Percentiles rank a stretch among this genome's conserved stretches.
Conservation (phyloP, 2,329 filamentous ascomycete species). For the Botrytis sinoallii region DNA sequence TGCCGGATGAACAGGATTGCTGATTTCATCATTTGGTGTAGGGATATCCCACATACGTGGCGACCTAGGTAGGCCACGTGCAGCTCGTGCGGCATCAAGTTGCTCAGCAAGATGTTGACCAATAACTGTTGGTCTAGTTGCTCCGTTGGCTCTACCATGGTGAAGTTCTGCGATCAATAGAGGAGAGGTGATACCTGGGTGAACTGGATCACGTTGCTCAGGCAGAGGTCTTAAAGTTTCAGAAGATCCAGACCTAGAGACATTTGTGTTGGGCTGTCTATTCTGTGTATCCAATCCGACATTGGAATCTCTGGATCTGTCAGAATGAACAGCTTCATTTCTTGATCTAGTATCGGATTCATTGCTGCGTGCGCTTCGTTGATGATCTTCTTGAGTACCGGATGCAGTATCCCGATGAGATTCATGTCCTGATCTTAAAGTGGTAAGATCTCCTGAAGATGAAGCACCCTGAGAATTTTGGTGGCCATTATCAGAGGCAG, state of each 20-base stretch:
- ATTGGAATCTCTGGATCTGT: too few relatives aligned
- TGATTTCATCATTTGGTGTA: neutral
- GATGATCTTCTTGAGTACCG: too few relatives aligned
- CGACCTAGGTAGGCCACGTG: neutral
- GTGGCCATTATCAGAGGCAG: fast-evolving
- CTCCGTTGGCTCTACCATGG: neutral
- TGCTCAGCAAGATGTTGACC: neutral
- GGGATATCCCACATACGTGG: neutral
- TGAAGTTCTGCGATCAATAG: neutral
- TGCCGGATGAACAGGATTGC: neutral
- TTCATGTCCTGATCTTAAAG: neutral
- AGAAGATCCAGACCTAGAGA: neutral
- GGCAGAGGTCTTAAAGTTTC: neutral
- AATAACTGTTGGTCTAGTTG: neutral
- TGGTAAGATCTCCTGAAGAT: neutral
- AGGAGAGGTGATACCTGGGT: neutral
- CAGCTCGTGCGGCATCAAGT: neutral
- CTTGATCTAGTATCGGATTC: too few relatives aligned
- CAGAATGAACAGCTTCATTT: too few relatives aligned
- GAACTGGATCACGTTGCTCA: neutral
- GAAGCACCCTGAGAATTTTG: neutral
- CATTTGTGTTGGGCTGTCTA: neutral
- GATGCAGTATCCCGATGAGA: too few relatives aligned
- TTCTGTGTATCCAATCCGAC: neutral
- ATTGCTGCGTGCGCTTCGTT: neutral